These are phyloP conservation scores for Lepidium africanum DNA, from an alignment of 345 rosid species.

Conservation along the genomic window DNA sequence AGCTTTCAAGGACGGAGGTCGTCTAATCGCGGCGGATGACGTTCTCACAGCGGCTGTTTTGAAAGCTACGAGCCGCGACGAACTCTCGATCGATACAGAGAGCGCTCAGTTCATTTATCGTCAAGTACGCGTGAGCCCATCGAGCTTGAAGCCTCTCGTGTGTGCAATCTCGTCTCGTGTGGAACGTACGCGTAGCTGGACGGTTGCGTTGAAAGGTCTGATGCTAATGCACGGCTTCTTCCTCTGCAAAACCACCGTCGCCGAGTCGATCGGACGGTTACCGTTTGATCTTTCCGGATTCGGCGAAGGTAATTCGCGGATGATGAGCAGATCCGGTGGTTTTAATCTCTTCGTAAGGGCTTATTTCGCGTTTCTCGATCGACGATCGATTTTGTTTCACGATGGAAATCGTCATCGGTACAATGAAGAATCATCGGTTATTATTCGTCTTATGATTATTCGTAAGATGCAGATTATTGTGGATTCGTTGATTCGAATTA, in stretches of 20 bases:
- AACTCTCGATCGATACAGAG: conserved; percentile 45
- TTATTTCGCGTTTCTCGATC: conserved; percentile 64
- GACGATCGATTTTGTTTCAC: conserved; percentile 34
- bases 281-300: conserved; percentile 73
- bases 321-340: conserved; percentile 33
- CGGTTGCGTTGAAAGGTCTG: conserved; percentile 67
- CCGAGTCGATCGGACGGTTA: conserved; percentile 42
- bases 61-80: conserved; percentile 76
- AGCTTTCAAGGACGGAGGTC: conserved; percentile 56
- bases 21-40: conserved; percentile 41
- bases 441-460: conserved; percentile 34
- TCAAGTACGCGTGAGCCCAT: conserved; percentile 49
- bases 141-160: conserved; percentile 43
- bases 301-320: conserved; percentile 30
- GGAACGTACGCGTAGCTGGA: conserved; percentile 59
- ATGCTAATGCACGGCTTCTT: conserved; percentile 74
- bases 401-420: conserved; percentile 22
- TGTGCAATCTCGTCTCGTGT: conserved; percentile 47
- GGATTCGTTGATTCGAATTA: conserved; percentile 52
- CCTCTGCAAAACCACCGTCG: conserved; percentile 40
- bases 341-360: conserved; percentile 48
- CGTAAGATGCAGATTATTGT: conserved; percentile 49
- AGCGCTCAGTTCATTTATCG: conserved; percentile 45
- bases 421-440: conserved; percentile 25
- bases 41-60: conserved; percentile 57